These are phyloP conservation scores for Agrocybe praecox DNA, from an alignment of 768 basidiomycete genomes.

Conservation along the genomic window DNA sequence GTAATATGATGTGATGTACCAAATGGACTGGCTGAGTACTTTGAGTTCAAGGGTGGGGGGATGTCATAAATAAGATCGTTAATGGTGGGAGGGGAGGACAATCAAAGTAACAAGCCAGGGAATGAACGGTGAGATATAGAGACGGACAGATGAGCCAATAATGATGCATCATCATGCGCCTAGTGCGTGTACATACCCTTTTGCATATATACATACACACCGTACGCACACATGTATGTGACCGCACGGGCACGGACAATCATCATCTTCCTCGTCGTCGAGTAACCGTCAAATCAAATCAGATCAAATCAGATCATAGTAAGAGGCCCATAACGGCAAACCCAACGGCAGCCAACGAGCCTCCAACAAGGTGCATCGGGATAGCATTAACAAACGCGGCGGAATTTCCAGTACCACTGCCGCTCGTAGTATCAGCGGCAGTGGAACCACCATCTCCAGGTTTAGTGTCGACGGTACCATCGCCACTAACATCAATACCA, in stretches of 20 bases:
- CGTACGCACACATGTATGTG: too few species aligned
- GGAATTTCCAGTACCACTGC: constrained; percentile 15
- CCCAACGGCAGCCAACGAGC: constrained; percentile 15
- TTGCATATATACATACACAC: too few species aligned
- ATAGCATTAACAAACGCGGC: constrained; percentile 7
- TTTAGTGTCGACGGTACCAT: constrained; percentile 37
- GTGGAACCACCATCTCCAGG: constrained; percentile 25
- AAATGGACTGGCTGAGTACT: too few species aligned
- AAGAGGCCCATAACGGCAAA: constrained; percentile 13
- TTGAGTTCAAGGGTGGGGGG: too few species aligned
- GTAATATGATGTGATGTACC: too few species aligned
- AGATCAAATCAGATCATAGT: constrained; percentile 11
- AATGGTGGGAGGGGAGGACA: too few species aligned
- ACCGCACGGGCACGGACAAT: neutral
- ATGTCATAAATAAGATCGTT: too few species aligned
- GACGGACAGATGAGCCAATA: too few species aligned
- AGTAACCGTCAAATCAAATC: neutral
- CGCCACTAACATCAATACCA: constrained; percentile 39
- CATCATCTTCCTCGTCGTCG: neutral
- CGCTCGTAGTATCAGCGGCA: neutral
- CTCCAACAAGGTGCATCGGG: constrained; percentile 9
- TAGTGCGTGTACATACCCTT: too few species aligned
- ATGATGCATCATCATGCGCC: too few species aligned
- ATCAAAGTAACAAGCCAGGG: too few species aligned
- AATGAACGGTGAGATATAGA: too few species aligned